Evolutionary conservation across 805 yeast genomes (phyloP), one percentile per base, ranked within the genome.

Genomic region (Metschnikowia lachancei): DNA sequence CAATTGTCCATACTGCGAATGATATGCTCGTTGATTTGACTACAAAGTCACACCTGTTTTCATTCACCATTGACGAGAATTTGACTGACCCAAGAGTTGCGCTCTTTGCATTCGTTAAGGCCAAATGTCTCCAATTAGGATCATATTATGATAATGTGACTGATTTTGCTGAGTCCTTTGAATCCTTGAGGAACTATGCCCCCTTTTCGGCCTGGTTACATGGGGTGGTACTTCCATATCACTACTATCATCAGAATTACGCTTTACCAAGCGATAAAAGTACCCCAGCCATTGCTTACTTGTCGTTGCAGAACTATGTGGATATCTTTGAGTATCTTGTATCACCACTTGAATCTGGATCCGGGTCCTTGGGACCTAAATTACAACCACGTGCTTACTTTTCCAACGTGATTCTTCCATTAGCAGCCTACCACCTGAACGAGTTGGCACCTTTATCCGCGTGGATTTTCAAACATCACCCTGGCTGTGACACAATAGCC

Each of bases 331-430:
- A 57, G 3, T 45, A 46, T 5, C 54, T 69, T 12, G 51, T 63
- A 2, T 39, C 36, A 1, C 72, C 74, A 0, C 47, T 67, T 18
- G 22, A 47, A 13, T 34, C 41, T 2, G 17, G 35, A 10, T 18
- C 48, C 12, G 35, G 35, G 10, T 20, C 51, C 3, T 36, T 45
- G 38, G 45, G 53, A 13, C 51, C 49, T 9, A 57, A 56, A 31
- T 36, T 57, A 17, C 41, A 57, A 13, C 41, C 56, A 0, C 43
- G 45, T 10, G 50, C 54, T 18, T 69, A 70, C 65, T 51, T 66
- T 46, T 28, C 39, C 4, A 46, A 58, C 20, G 73, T 66, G 13
- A 52, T 66, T 3, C 39, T 69, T 14, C 75, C 75, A 0, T 44
- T 59, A 12, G 47, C 61, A 6, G 46, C 29, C 1, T 62, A 57